Evolutionary conservation across 2,329 filamentous ascomycete species (phyloP), one percentile per base, ranked within the genome.

Genomic region (Penicillium sp.): DNA sequence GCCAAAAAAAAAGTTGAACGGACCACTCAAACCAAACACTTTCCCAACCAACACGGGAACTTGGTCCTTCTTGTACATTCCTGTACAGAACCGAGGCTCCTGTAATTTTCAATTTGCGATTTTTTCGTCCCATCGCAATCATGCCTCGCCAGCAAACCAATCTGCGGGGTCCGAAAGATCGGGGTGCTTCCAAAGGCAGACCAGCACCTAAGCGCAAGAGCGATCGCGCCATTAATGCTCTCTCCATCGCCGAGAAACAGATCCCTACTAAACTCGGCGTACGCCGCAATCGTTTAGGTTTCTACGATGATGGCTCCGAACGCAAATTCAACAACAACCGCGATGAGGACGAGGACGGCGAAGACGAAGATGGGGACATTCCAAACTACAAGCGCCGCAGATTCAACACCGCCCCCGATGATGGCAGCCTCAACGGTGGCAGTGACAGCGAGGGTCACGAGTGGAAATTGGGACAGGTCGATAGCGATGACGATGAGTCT

Each of bases 361-460:
- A 68, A 26, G 66, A 71, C 43, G 78, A 80, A 3, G 77, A 80
- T 9, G 68, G 68, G 27, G 65, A 69, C 41, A 67, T 56, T n/a
- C 72, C 70, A 13, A 69, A 70, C 53, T 70, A 62, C 80, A 86
- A 66, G 83, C 77, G 76, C 44, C 73, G 73, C 54, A 68, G 69
- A 53, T 75, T 69, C 19, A 68, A 68, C 24, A 75, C 73, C 27
- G 74, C 73, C 47, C 22, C 22, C n/a, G 73, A 71, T 14, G 78
- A 79, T 37, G 73, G 79, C 27, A 82, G 83, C 61, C 80, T 85
- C 16, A 90, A 93, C 56, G 86, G 88, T 61, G 90, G 90, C 10
- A 93, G 88, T 64, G 93, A 96, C 69, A 91, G 89, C 59, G 90
- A 93, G 59, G 92, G 91, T 22, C 90, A 96, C 67, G 86, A 90